Percentiles rank a stretch among this genome's conserved stretches.
These are phyloP conservation scores for Toxoplasma gondii DNA, from an alignment of 169 alveolate genomes.

Conservation along the genomic window DNA sequence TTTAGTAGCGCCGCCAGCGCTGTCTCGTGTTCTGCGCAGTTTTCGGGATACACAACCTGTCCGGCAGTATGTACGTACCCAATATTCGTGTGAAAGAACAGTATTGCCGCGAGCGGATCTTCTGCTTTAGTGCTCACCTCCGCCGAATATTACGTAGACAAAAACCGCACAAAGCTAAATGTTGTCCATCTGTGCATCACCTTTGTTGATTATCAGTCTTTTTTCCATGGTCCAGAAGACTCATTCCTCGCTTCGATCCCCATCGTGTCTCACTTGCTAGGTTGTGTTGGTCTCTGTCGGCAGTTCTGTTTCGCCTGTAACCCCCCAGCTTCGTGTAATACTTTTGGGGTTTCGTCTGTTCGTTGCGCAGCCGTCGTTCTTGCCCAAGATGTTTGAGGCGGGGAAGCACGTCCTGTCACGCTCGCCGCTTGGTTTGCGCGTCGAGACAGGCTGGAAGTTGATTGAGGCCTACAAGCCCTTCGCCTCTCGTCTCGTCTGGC, in stretches of 20 bases:
- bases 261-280: background rate
- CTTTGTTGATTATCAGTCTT: background rate
- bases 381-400: slow-evolving; percentile 50
- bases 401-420: slow-evolving; percentile 68
- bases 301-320: background rate
- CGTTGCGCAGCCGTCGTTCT: slow-evolving; percentile 53
- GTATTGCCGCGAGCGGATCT: too few relatives aligned
- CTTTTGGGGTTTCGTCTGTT: background rate
- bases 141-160: too few relatives aligned
- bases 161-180: too few relatives aligned
- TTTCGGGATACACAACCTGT: too few relatives aligned
- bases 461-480: slow-evolving; percentile 51
- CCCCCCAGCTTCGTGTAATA: background rate
- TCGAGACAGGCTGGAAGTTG: slow-evolving; percentile 46
- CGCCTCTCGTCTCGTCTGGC: slow-evolving; percentile 58
- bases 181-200: background rate
- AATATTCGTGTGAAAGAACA: too few relatives aligned
- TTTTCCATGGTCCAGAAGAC: too few relatives aligned
- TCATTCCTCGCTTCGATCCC: background rate
- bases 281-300: background rate
- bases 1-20: too few relatives aligned
- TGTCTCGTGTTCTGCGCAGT: too few relatives aligned
- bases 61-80: too few relatives aligned
- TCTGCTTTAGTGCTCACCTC: too few relatives aligned
- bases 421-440: slow-evolving; percentile 53